These are phyloP conservation scores for Lachnellula hyalina DNA, from an alignment of 2,329 filamentous ascomycete species.

Conservation along the genomic window DNA sequence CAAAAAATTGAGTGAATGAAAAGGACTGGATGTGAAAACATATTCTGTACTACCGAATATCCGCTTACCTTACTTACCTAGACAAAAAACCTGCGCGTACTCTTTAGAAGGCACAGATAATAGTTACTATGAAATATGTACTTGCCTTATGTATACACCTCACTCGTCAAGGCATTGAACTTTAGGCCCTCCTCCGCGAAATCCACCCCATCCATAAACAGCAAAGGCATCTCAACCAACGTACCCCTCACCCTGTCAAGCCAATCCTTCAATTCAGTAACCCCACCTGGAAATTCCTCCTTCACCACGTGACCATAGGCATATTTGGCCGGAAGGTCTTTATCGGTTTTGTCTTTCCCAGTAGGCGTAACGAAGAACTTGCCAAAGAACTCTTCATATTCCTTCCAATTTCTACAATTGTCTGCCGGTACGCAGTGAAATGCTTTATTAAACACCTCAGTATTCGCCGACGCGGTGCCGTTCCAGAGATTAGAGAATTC, in stretches of 20 bases:
- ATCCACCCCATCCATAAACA: constrained; percentile 78
- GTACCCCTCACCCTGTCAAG: constrained; percentile 62
- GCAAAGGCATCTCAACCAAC: constrained; percentile 83
- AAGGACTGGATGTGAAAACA: too few species aligned
- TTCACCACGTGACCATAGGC: constrained; percentile 84
- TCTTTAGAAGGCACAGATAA: too few species aligned
- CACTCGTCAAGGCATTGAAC: constrained; percentile 66
- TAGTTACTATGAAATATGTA: neutral
- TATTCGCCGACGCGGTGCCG: constrained; percentile 68
- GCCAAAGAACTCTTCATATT: constrained; percentile 68
- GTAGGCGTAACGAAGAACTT: constrained; percentile 57
- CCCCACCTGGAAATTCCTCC: constrained; percentile 70
- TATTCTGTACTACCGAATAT: too few species aligned
- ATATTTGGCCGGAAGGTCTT: constrained; percentile 51
- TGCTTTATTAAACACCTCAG: constrained; percentile 70
- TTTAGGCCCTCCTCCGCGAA: constrained; percentile 77
- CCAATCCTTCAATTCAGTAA: constrained; percentile 66
- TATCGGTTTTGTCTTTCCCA: constrained; percentile 36
- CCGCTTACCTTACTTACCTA: too few species aligned
- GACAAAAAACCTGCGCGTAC: too few species aligned
- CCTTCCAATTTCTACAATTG: constrained; percentile 61
- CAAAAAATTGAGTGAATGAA: too few species aligned
- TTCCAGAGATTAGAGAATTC: constrained; percentile 70
- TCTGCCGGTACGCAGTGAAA: constrained; percentile 78
- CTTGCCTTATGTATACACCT: constrained; percentile 55